phyloP scores from a whole-genome alignment of 805 yeast genomes.

The Wickerhamomyces rabaulensis region DNA sequence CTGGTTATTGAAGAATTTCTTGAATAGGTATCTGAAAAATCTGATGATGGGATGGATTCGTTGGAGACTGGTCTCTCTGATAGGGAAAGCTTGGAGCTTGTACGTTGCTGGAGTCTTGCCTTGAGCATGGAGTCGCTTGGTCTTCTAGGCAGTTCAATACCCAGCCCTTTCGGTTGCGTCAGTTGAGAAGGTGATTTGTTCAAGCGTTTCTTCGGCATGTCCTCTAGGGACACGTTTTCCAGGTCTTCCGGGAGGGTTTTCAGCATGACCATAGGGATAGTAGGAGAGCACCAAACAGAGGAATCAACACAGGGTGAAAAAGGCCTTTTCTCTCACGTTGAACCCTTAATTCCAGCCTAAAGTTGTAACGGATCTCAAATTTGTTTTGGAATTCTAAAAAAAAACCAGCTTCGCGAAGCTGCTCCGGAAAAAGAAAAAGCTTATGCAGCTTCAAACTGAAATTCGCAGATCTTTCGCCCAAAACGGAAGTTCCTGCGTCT shows the following conservation, averaged over 20 bases:
- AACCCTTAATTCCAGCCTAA: no score
- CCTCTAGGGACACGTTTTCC: conserved; percentile 9
- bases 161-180: conserved; percentile 15
- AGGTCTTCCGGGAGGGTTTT: conserved; percentile 9
- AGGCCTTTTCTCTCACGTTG: no score
- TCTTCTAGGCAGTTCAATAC: conserved; percentile 16
- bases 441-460: background rate
- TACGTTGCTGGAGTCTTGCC: conserved; percentile 1
- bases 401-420: background rate
- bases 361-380: background rate
- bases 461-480: background rate
- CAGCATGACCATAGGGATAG: background rate
- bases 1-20: conserved; percentile 25
- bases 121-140: conserved; percentile 22
- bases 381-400: background rate
- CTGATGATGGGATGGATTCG: conserved; percentile 21
- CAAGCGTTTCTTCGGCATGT: conserved; percentile 10
- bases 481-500: background rate
- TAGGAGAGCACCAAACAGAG: no score
- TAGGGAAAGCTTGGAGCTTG: conserved; percentile 10
- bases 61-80: conserved; percentile 25
- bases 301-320: no score
- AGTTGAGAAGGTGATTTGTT: conserved; percentile 5
- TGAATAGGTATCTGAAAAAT: conserved; percentile 20
- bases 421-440: background rate